These are phyloP conservation scores for Phytophthora quininea DNA, from an alignment of 352 stramenopile species.

Conservation along the genomic window DNA sequence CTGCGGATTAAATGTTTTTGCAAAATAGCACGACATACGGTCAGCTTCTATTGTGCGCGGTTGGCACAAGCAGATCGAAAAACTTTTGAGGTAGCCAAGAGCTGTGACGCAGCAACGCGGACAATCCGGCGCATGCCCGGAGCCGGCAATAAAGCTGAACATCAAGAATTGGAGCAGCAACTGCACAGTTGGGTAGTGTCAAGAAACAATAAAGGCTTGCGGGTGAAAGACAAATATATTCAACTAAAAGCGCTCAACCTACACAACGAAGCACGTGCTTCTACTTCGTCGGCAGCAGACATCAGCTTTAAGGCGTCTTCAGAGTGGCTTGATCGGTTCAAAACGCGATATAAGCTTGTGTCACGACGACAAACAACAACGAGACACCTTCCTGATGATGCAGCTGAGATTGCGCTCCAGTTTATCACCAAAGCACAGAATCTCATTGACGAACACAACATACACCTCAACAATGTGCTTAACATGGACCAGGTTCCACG, in stretches of 20 bases:
- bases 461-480: background rate
- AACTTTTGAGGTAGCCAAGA: background rate
- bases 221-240: background rate
- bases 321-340: conserved; percentile 3
- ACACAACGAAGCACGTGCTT: background rate
- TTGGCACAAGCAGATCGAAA: background rate
- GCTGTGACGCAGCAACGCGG: background rate
- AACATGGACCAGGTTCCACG: background rate
- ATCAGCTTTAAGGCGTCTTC: conserved; percentile 8
- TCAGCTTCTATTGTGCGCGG: background rate
- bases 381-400: conserved; percentile 3
- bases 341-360: background rate
- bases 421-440: conserved; percentile 7
- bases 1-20: background rate
- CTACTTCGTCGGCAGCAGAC: background rate
- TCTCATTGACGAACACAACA: background rate
- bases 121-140: background rate
- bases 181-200: background rate
- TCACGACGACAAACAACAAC: conserved; percentile 3
- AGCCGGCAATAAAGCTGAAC: background rate
- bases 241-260: background rate
- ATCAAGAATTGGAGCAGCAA: background rate
- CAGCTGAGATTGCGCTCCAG: background rate
- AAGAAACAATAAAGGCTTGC: background rate
- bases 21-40: background rate